Evolutionary conservation across 2,329 filamentous ascomycete species (phyloP).

Genomic region (Plenodomus lindquistii): DNA sequence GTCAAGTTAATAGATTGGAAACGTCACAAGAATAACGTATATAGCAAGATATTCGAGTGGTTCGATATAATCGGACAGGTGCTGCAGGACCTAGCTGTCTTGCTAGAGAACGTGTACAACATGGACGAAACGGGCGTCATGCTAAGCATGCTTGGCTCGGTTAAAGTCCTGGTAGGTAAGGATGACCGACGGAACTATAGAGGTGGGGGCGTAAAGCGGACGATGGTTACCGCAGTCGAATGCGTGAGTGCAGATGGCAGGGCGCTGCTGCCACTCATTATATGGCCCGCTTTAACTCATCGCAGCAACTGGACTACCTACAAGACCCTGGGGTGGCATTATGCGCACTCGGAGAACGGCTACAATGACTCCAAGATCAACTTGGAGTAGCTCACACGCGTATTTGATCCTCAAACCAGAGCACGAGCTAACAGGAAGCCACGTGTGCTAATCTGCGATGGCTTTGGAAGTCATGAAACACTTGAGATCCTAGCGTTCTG

Average conservation of each 20-base stretch:
- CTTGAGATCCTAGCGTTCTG: constrained; percentile 38
- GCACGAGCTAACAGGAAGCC: not conserved
- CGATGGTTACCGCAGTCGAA: constrained; percentile 13
- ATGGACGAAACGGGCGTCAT: too few species aligned
- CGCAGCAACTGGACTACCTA: too few species aligned
- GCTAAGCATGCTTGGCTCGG: too few species aligned
- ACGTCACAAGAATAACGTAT: constrained; percentile 12
- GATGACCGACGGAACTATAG: constrained; percentile 10
- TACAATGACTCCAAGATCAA: constrained; percentile 1
- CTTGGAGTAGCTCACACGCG: constrained; percentile 1
- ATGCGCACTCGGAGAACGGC: not conserved
- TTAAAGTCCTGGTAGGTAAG: constrained; percentile 16
- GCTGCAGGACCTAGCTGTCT: constrained; percentile 1
- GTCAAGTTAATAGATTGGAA: constrained; percentile 11
- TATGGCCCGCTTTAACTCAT: constrained; percentile 17
- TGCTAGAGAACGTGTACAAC: constrained; percentile 4
- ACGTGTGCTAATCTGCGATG: constrained; percentile 1
- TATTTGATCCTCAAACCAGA: constrained; percentile 1
- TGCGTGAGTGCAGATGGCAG: constrained; percentile 16
- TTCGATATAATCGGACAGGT: constrained; percentile 16
- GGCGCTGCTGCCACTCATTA: constrained; percentile 17
- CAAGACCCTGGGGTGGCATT: constrained; percentile 8
- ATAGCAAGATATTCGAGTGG: constrained; percentile 14
- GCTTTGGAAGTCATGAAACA: constrained; percentile 43
- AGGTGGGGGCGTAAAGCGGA: constrained; percentile 17